Base-by-base conservation (phyloP, 2,329 filamentous ascomycete genomes). In the Fusarium sp. region DNA sequence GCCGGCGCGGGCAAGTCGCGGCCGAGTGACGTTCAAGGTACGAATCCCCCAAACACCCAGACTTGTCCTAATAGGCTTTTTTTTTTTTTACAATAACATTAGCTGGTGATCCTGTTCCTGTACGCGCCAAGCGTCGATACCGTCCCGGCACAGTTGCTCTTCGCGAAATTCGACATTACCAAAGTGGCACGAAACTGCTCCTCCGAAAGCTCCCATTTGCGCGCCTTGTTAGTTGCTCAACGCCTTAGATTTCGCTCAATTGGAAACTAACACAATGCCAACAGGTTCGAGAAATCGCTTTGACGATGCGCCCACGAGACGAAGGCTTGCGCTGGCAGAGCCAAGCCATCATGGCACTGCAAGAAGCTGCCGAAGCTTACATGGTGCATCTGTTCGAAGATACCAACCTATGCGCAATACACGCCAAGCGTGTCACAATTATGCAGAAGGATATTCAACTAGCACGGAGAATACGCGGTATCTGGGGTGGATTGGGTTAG, bases 361-460 rank as follows among this genome's bases (percentile, higher is more conserved):
- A 98, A 84, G 95, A 98, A 86, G 94, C 95, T 20, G 91, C 95
- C n/a, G 95, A 98, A 85, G 95, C 95, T 10, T 98, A 97, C 83
- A 88, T 98, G 76, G 93, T 98, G 66, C 95, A 97, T 80, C 86
- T 98, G n/a, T 98, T 98, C 80, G 95, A 98, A 68, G 81, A 83
- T 58, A 82, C 82, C 39, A 98, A 98, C 85, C 89, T 98, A 45
- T 98, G 95, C 85, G 96, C 95, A 71, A 95, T 98, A 77, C 95
- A 98, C 84, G 96, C 95, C 70, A 98, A 97, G 86, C 89, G 95
- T 81, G 95, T 98, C 59, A 98, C 95, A 42, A 97, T 98, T 78
- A 95, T 97, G 93, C 95, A 96, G 83, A 97, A 97, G 85, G 96
- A 98, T 83, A 97, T 99, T 78, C 95, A 98, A 84, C 89, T 98